phyloP scores from a whole-genome alignment of 2,329 filamentous ascomycete species.

The Talaromyces rugulosus region DNA sequence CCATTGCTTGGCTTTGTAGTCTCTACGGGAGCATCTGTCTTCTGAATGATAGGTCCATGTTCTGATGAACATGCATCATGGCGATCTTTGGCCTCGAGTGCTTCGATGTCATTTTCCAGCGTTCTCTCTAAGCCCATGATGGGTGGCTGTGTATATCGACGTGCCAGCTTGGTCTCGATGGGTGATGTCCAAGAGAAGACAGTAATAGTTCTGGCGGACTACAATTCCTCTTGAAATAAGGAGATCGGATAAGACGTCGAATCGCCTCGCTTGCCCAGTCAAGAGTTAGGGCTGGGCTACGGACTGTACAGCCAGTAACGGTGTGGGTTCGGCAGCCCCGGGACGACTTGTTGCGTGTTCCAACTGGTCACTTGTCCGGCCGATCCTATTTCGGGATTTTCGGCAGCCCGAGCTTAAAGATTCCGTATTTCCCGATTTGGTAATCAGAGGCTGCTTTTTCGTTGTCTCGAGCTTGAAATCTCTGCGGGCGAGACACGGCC shows the following conservation, averaged over 20 bases:
- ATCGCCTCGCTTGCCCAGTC: background rate
- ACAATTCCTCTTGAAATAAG: background rate
- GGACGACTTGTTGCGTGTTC: background rate
- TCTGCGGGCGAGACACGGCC: background rate
- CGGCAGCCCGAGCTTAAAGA: background rate
- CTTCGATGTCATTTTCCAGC: background rate
- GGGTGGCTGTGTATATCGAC: background rate
- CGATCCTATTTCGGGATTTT: background rate
- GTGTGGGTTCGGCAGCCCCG: background rate
- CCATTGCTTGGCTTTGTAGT: background rate
- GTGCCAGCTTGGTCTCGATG: too few relatives aligned
- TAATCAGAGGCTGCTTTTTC: background rate
- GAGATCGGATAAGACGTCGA: background rate
- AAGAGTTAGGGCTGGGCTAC: background rate
- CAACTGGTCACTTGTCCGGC: background rate
- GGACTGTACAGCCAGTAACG: background rate
- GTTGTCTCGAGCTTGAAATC: background rate
- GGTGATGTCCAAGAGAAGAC: too few relatives aligned
- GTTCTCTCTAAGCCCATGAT: background rate
- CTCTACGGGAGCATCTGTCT: background rate
- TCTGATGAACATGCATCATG: background rate
- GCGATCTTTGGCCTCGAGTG: background rate
- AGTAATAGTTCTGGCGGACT: background rate
- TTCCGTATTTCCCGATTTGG: background rate
- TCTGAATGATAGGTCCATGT: background rate